Evolutionary conservation across 768 basidiomycete genomes (phyloP).

Genomic region (Trametes sanguinea): DNA sequence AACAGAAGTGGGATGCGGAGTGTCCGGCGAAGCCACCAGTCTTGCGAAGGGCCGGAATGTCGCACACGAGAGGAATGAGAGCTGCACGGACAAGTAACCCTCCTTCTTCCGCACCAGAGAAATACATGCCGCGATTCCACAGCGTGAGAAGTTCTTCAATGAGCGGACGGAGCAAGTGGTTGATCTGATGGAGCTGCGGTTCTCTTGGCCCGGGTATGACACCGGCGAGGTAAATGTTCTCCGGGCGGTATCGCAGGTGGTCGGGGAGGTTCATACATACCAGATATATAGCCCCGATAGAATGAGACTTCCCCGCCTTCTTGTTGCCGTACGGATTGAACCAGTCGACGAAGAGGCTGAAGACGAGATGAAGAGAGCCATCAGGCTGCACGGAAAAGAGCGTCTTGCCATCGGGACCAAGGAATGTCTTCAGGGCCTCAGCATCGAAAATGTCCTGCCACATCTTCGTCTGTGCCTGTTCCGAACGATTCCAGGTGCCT

Average conservation of each 20-base stretch:
- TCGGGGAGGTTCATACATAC: slow-evolving; percentile 32
- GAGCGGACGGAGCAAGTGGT: slow-evolving; percentile 42
- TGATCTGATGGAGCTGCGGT: slow-evolving; percentile 36
- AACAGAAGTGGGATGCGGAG: slow-evolving; percentile 32
- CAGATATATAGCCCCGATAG: slow-evolving; percentile 26
- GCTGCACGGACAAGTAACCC: slow-evolving; percentile 36
- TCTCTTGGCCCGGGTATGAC: slow-evolving; percentile 45
- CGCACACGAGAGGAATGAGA: slow-evolving; percentile 38
- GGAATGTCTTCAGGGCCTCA: slow-evolving; percentile 10
- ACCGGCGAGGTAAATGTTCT: slow-evolving; percentile 44
- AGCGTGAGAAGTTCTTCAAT: slow-evolving; percentile 38
- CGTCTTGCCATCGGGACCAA: slow-evolving; percentile 9
- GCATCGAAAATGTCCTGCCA: slow-evolving; percentile 20
- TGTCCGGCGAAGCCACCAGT: slow-evolving; percentile 31
- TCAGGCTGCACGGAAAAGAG: background rate
- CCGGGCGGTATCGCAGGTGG: slow-evolving; percentile 22
- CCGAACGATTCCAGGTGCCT: too few relatives aligned
- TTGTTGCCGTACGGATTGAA: slow-evolving; percentile 23
- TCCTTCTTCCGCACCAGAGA: slow-evolving; percentile 14
- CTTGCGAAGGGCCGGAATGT: slow-evolving; percentile 39
- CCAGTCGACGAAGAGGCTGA: slow-evolving; percentile 21
- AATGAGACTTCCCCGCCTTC: slow-evolving; percentile 13
- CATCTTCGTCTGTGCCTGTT: too few relatives aligned
- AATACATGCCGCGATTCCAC: slow-evolving; percentile 37
- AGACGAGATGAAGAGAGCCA: slow-evolving; percentile 15